Evolutionary conservation across 345 rosid genomes (phyloP).

Genomic region (Salix purpurea): DNA sequence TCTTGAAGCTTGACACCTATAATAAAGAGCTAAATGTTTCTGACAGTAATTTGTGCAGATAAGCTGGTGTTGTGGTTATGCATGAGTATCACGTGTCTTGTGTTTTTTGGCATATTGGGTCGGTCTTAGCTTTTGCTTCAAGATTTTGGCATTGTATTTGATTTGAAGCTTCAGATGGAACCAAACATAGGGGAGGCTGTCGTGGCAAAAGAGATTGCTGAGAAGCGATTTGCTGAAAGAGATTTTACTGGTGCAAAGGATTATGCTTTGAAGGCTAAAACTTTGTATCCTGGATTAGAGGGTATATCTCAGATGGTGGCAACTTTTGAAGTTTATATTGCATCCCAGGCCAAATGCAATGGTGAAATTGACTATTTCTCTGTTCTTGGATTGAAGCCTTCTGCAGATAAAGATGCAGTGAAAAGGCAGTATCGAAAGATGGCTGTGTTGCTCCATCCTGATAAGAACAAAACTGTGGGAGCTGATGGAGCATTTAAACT

Average conservation of each 20-base stretch:
- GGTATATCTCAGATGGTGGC: constrained; percentile 91
- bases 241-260: constrained; percentile 75
- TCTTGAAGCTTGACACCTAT: constrained; percentile 5
- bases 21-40: constrained; percentile 6
- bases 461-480: constrained; percentile 86
- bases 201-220: constrained; percentile 76
- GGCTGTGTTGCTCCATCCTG: constrained; percentile 94
- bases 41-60: constrained; percentile 40
- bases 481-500: constrained; percentile 97
- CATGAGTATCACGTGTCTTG: constrained; percentile 22
- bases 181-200: constrained; percentile 72
- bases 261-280: constrained; percentile 75
- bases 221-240: constrained; percentile 71
- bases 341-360: constrained; percentile 60
- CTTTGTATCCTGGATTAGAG: constrained; percentile 71
- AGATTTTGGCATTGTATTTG: constrained; percentile 22
- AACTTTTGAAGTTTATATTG: constrained; percentile 85
- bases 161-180: constrained; percentile 54
- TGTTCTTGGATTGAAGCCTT: constrained; percentile 85
- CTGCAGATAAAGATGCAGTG: constrained; percentile 75
- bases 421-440: constrained; percentile 88
- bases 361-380: constrained; percentile 78
- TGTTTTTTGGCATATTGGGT: constrained; percentile 22
- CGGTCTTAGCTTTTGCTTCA: constrained; percentile 32
- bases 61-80: constrained; percentile 28